These are phyloP conservation scores for Coemansia brasiliensis DNA, from an alignment of 192 early-diverging fungal genomes.

Conservation along the genomic window DNA sequence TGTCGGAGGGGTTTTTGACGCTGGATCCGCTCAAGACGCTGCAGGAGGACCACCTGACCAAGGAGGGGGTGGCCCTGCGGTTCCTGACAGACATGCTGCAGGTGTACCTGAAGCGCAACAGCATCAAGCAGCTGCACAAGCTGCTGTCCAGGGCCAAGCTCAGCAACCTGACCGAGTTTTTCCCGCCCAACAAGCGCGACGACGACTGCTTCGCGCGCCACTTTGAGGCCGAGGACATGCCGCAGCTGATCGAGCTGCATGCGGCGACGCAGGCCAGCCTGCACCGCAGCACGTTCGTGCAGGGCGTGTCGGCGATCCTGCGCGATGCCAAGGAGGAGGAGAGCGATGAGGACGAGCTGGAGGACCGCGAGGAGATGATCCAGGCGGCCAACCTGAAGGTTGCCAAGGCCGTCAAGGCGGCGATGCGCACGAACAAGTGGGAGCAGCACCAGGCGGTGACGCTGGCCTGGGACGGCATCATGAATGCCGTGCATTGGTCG, in stretches of 20 bases:
- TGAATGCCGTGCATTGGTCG: slow-evolving; percentile 77
- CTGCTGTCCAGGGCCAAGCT: slow-evolving; percentile 70
- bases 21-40: slow-evolving; percentile 73
- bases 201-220: slow-evolving; percentile 86
- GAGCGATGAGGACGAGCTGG: slow-evolving; percentile 20
- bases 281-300: slow-evolving; percentile 66
- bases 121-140: slow-evolving; percentile 72
- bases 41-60: slow-evolving; percentile 93
- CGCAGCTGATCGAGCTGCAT: slow-evolving; percentile 80
- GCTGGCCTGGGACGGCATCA: slow-evolving; percentile 81
- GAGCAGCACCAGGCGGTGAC: slow-evolving; percentile 72
- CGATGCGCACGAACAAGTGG: slow-evolving; percentile 59
- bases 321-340: slow-evolving; percentile 33
- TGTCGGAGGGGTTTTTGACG: slow-evolving; percentile 65
- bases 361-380: slow-evolving; percentile 9
- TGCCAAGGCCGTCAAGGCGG: slow-evolving; percentile 23
- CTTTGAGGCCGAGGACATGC: slow-evolving; percentile 92
- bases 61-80: slow-evolving; percentile 80
- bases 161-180: slow-evolving; percentile 77
- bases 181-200: slow-evolving; percentile 88
- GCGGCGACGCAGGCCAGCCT: slow-evolving; percentile 68
- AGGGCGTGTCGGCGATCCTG: slow-evolving; percentile 62
- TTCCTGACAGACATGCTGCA: slow-evolving; percentile 85
- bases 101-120: slow-evolving; percentile 74
- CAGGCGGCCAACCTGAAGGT: slow-evolving; percentile 27